Conservation (phyloP, 2,329 filamentous ascomycete species). For the Colletotrichum neosansevieriae region DNA sequence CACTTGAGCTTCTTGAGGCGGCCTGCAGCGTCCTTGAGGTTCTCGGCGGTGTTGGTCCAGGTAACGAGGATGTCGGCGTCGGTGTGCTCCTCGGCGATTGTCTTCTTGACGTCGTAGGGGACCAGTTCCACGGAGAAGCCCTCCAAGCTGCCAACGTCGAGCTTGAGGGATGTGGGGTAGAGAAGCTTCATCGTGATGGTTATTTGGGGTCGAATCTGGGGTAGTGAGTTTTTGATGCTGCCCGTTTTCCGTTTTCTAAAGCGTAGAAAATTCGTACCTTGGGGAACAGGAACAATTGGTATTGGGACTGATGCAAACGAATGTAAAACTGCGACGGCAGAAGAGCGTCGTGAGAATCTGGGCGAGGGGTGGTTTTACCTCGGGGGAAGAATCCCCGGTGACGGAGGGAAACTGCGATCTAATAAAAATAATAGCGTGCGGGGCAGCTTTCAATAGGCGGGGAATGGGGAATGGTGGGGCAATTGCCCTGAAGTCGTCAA, state of each 20-base stretch:
- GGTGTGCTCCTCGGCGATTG: conserved; percentile 67
- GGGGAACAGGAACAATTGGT: background rate
- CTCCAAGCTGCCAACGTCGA: conserved; percentile 66
- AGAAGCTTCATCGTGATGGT: conserved; percentile 70
- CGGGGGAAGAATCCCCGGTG: conserved; percentile 31
- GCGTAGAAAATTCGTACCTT: background rate
- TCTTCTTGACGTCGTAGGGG: conserved; percentile 68
- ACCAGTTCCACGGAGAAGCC: conserved; percentile 70
- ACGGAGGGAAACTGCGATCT: conserved; percentile 21
- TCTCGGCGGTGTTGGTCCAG: conserved; percentile 69
- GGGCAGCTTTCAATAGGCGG: background rate
- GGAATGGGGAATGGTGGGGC: conserved; percentile 25
- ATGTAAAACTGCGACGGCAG: background rate
- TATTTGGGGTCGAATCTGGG: background rate
- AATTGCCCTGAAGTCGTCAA: background rate
- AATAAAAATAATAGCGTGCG: background rate
- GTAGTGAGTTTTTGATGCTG: background rate
- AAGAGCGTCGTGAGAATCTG: background rate
- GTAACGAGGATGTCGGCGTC: conserved; percentile 73
- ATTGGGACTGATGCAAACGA: background rate
- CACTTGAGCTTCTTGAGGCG: conserved; percentile 69
- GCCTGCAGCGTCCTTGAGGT: conserved; percentile 68
- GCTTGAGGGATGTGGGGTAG: conserved; percentile 72
- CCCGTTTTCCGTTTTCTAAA: background rate
- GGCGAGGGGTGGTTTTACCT: conserved; percentile 26